Evolutionary conservation across 2,329 filamentous ascomycete genomes (phyloP).

Genomic region (Trichoderma simmonsii): DNA sequence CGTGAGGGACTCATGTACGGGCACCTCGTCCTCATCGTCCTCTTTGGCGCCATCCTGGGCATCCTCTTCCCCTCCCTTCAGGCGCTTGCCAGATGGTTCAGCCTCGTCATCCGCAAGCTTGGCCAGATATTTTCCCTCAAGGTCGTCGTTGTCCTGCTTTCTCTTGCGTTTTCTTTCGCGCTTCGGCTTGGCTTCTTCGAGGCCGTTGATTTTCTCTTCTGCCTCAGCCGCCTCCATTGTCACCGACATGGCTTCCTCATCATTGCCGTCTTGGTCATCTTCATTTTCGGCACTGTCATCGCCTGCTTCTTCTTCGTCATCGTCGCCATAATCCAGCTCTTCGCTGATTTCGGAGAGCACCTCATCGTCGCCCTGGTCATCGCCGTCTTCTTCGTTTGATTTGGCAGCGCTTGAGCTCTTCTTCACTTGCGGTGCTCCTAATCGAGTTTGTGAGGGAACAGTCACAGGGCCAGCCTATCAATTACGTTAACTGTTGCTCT

Average conservation of each 20-base stretch:
- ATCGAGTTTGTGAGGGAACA: constrained; percentile 44
- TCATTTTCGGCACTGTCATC: constrained; percentile 14
- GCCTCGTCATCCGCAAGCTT: constrained; percentile 60
- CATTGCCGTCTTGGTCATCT: constrained; percentile 24
- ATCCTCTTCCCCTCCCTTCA: constrained; percentile 34
- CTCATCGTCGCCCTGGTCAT: constrained; percentile 33
- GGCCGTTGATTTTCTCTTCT: constrained; percentile 37
- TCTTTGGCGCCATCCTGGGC: constrained; percentile 41
- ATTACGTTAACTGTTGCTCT: constrained; percentile 2
- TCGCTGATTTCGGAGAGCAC: constrained; percentile 34
- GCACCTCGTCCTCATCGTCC: constrained; percentile 40
- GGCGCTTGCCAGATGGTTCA: constrained; percentile 53
- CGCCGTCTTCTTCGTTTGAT: constrained; percentile 30
- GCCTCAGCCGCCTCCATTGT: constrained; percentile 35
- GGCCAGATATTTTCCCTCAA: constrained; percentile 68
- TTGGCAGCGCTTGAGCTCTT: constrained; percentile 23
- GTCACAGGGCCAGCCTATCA: constrained; percentile 51
- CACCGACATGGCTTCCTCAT: constrained; percentile 21
- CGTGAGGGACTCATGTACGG: constrained; percentile 57
- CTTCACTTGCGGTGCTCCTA: constrained; percentile 37
- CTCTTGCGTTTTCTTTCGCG: constrained; percentile 63
- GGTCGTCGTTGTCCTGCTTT: constrained; percentile 63
- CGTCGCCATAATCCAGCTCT: constrained; percentile 35
- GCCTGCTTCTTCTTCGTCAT: constrained; percentile 27
- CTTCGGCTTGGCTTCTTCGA: constrained; percentile 39